Conservation (phyloP, 192 early-diverging fungal genomes). For the Podila epicladia region DNA sequence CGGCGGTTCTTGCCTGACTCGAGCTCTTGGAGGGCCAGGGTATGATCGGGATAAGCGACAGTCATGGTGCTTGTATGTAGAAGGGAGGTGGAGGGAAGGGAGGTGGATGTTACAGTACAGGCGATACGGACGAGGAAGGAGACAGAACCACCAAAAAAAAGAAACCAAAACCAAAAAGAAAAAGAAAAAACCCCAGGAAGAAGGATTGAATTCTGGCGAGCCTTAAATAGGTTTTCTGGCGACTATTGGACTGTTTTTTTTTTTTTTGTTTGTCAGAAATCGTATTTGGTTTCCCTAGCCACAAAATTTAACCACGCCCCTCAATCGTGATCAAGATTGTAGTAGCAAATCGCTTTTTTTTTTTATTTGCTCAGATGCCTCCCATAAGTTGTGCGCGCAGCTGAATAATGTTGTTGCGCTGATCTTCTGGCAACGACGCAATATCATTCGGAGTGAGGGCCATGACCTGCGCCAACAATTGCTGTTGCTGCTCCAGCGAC, state of each 20-base stretch:
- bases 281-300: too few species aligned
- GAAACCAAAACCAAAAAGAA: constrained; percentile 44
- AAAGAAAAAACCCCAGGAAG: constrained; percentile 51
- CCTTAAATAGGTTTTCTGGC: neutral
- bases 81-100: neutral
- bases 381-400: constrained; percentile 40
- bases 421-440: constrained; percentile 78
- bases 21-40: constrained; percentile 43
- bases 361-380: neutral
- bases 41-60: constrained; percentile 31
- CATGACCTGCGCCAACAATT: constrained; percentile 82
- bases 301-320: neutral
- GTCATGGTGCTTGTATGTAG: constrained; percentile 22
- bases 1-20: constrained; percentile 44
- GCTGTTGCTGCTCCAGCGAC: constrained; percentile 69
- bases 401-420: constrained; percentile 79
- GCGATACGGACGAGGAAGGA: constrained; percentile 10
- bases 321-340: neutral
- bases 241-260: neutral
- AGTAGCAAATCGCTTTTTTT: too few species aligned
- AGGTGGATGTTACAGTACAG: neutral
- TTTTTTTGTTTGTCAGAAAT: neutral
- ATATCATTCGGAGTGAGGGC: constrained; percentile 86
- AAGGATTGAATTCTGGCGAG: neutral
- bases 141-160: constrained; percentile 38